Percentiles rank a stretch among this genome's conserved stretches.
These are phyloP conservation scores for Calonectria fujianensis DNA, from an alignment of 2,329 filamentous ascomycete species.

Conservation along the genomic window DNA sequence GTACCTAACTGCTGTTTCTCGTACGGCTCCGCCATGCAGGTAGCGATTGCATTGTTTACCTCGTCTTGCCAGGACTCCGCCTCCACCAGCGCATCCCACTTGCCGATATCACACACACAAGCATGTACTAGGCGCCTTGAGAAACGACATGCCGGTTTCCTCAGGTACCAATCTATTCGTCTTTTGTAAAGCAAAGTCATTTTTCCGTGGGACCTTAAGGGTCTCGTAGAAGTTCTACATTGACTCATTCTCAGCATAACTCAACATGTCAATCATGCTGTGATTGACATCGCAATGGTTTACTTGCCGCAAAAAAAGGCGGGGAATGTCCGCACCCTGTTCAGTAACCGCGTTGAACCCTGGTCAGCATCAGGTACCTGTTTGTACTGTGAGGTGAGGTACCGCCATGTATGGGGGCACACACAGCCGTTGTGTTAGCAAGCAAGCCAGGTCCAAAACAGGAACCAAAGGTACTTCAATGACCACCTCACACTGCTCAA, in stretches of 20 bases:
- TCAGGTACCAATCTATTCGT: neutral
- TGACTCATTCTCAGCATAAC: neutral
- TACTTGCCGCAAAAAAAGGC: slow-evolving; percentile 21
- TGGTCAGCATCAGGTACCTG: slow-evolving; percentile 16
- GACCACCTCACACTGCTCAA: neutral
- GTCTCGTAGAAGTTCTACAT: neutral
- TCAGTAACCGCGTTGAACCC: slow-evolving; percentile 9
- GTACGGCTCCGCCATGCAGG: neutral
- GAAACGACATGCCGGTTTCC: slow-evolving; percentile 6
- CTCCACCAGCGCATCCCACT: slow-evolving; percentile 43
- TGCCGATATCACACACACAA: slow-evolving; percentile 41
- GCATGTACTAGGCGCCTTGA: slow-evolving; percentile 25
- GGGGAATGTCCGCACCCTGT: slow-evolving; percentile 29
- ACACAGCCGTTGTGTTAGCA: slow-evolving; percentile 28
- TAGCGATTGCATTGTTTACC: slow-evolving; percentile 31
- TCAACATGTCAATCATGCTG: slow-evolving; percentile 2
- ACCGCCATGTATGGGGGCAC: slow-evolving; percentile 2
- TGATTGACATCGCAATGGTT: neutral
- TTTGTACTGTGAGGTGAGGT: slow-evolving; percentile 22
- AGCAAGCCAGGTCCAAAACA: slow-evolving; percentile 19
- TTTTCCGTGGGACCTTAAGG: too few relatives aligned
- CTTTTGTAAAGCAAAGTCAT: neutral
- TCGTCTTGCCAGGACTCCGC: slow-evolving; percentile 23
- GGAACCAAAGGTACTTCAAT: slow-evolving; percentile 19
- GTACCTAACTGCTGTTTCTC: slow-evolving; percentile 2